Base-by-base conservation (phyloP, 495 filamentous ascomycete species). In the Friedmanniomyces simplex region DNA sequence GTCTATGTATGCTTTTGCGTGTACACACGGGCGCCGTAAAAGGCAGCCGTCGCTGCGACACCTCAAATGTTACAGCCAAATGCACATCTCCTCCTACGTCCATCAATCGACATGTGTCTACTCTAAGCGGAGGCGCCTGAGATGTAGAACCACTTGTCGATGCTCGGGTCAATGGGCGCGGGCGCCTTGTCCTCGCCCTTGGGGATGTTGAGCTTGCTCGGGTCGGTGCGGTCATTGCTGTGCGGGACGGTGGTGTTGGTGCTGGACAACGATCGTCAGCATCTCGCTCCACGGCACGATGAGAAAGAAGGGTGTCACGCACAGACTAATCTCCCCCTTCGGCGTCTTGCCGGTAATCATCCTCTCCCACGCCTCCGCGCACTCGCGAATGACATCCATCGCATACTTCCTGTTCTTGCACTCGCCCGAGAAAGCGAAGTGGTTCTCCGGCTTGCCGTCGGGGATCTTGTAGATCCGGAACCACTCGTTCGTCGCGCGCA, bases 141-240 rank as follows among this genome's bases (percentile, higher is more conserved):
- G 76, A 99, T 99, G 81, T 96, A 99, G 84, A 99, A 99, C 93
- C 94, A 99, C 81, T 99, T 99, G 82, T 99, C 93, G 69, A 96
- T 95, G 76, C 84, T 93, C 66, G 85, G 82, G 71, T 99, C 93
- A 64, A 97, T 95, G 58, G 90, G 87, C 54, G 88, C 91, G 54
- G 93, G 87, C 20, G 78, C 69, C 16, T 90, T 77, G 63, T 91
- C 83, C 78, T 96, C 80, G 68, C 81, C 76, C 55, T 78, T 72
- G 52, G 89, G 87, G 37, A 96, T 82, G 57, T 78, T 80, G 55
- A 94, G 73, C 72, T 83, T 75, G 64, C 73, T 72, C 50, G 78
- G 72, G 54, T 80, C 77, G 62, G 84, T 80, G 64, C 82, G 82
- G 73, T 81, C 79, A 54, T 76, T 62, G 46, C 88, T 91, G 70